These are phyloP conservation scores for Desmodesmus armatus DNA, from an alignment of 139 green algal species.

Conservation along the genomic window DNA sequence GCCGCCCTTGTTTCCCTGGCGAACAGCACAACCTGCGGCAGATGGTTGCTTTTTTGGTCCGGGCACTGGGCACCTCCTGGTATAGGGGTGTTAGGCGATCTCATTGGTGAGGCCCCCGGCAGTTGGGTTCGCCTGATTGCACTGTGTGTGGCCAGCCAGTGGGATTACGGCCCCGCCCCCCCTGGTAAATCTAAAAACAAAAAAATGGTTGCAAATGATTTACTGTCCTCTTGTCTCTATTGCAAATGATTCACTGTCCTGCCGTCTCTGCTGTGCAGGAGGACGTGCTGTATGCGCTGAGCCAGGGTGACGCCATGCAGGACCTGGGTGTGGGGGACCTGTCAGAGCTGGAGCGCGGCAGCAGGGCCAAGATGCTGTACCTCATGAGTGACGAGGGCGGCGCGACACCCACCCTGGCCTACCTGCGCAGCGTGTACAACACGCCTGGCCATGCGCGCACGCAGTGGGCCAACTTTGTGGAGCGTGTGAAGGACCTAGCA, in stretches of 20 bases:
- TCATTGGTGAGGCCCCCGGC: too few species aligned
- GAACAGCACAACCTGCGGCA: too few species aligned
- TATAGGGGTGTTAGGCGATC: too few species aligned
- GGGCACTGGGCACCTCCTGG: too few species aligned
- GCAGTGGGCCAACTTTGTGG: slow-evolving; percentile 50
- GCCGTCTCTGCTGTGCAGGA: slow-evolving; percentile 28
- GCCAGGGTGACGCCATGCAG: slow-evolving; percentile 23
- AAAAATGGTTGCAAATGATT: too few species aligned
- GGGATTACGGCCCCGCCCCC: too few species aligned
- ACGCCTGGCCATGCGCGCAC: slow-evolving; percentile 50
- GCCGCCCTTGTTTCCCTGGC: too few species aligned
- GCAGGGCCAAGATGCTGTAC: slow-evolving; percentile 69
- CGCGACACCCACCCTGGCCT: slow-evolving; percentile 10
- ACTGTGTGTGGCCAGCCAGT: too few species aligned
- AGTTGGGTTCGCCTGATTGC: too few species aligned
- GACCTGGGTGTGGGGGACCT: not conserved
- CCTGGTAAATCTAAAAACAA: too few species aligned
- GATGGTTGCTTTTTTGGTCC: too few species aligned
- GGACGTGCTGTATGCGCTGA: slow-evolving; percentile 49
- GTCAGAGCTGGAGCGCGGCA: not conserved
- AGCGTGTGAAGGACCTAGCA: slow-evolving; percentile 53
- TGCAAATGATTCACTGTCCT: not conserved
- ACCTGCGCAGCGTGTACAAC: slow-evolving; percentile 13
- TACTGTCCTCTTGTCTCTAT: too few species aligned
- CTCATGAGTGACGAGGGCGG: slow-evolving; percentile 54